Evolutionary conservation across 208 protist genomes (phyloP), one percentile per base, ranked within the genome.

Genomic region (Strigomonas culicis): DNA sequence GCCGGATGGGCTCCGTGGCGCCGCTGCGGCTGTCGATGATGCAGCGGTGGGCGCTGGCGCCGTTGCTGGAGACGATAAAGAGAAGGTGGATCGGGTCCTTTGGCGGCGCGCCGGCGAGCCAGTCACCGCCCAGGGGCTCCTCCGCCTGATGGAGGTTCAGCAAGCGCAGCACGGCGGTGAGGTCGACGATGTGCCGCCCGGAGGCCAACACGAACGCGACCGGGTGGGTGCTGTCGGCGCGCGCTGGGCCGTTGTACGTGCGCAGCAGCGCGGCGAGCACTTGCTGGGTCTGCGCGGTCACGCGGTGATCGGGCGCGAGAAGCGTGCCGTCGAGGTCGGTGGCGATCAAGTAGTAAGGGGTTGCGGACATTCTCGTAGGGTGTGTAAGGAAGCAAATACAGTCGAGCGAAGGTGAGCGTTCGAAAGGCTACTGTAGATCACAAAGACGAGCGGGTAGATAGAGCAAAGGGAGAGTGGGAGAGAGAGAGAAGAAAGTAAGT

Each of bases 21-120:
- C 22, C 46, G 49, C 30, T 27, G 39, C 17, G 28, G 36, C 25
- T 4, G 15, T n/a, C 27, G 32, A 32, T 17, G 3, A 52, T 59
- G 31, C 46, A 49, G 28, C 50, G 58, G 63, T 78, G 57, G 15
- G 64, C 61, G 25, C 53, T 25, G 17, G 72, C 66, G 11, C 72
- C 72, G 50, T 74, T 74, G 43, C 67, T 68, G 53, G 53, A 69
- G 39, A 78, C 55, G 24, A 78, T 66, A 36, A 53, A 78, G 41
- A 39, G 34, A 10, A 39, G 34, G 34, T 39, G 34, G 34, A 39
- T 39, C 4, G 34, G 34, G 34, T 39, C 34, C 34, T 39, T 39
- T 4, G 34, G 7, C 4, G 34, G 7, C 4, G 34, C 10, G 10
- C 7, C 10, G 10, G 34, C 10, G 34, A 10, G 4, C 7, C 7